A percentile compares a stretch with the other conserved stretches of the same genome.
phyloP scores from a whole-genome alignment of 176 grass and related monocot genomes.

The Avena insularis region DNA sequence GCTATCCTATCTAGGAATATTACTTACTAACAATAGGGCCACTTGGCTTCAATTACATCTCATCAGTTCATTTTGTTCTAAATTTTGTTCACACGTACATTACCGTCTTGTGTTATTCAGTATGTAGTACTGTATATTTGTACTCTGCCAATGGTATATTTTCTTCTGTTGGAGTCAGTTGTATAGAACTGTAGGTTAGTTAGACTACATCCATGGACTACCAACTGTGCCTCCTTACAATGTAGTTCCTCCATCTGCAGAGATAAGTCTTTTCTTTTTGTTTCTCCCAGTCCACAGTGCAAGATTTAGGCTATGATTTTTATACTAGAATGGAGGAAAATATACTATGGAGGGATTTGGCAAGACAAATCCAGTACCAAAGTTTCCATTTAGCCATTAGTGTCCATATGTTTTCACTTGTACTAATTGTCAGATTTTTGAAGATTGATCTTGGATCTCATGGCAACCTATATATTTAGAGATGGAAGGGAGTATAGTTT shows the following conservation, averaged over 20 bases:
- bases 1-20: constrained; percentile 24
- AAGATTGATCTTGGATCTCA: neutral
- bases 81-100: neutral
- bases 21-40: neutral
- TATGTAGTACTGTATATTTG: neutral
- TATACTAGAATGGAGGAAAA: too few relatives aligned
- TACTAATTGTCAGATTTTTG: neutral
- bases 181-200: constrained; percentile 7
- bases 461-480: neutral
- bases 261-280: neutral
- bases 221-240: neutral
- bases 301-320: neutral
- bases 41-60: neutral
- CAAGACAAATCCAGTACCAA: neutral
- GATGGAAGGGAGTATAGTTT: neutral
- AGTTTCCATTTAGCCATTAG: constrained; percentile 10
- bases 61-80: neutral
- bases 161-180: constrained; percentile 24
- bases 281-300: neutral
- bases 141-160: constrained; percentile 27
- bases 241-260: neutral
- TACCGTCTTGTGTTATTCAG: constrained; percentile 8
- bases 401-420: neutral
- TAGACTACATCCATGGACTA: constrained; percentile 8
- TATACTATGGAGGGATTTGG: neutral